These are phyloP conservation scores for Vitis rotundifolia DNA, from an alignment of 164 flowering plant species.

Conservation along the genomic window DNA sequence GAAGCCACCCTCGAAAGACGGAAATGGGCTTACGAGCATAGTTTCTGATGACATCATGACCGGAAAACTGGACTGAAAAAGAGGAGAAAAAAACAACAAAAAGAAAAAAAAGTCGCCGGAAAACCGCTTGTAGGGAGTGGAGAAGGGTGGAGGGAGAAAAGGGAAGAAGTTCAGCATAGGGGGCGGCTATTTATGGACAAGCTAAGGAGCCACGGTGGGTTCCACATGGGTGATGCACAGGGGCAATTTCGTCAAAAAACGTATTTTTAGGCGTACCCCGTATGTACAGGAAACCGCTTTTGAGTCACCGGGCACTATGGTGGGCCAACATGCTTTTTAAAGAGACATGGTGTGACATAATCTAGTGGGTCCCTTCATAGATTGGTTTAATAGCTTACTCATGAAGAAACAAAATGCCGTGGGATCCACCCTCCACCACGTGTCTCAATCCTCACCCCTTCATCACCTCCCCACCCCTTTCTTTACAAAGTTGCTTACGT, in stretches of 20 bases:
- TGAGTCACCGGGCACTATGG: constrained; percentile 63
- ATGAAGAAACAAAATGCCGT: constrained; percentile 28
- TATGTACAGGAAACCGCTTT: constrained; percentile 21
- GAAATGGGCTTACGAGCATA: constrained; percentile 18
- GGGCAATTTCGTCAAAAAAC: constrained; percentile 36
- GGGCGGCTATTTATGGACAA: constrained; percentile 45
- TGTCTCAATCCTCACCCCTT: neutral
- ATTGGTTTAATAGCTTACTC: constrained; percentile 31
- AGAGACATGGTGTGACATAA: constrained; percentile 10
- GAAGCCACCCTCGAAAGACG: constrained; percentile 37
- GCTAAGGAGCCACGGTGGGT: constrained; percentile 43
- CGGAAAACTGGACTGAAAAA: constrained; percentile 43
- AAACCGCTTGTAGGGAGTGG: constrained; percentile 12
- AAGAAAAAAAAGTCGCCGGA: neutral
- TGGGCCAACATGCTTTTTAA: constrained; percentile 26
- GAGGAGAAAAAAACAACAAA: constrained; percentile 8
- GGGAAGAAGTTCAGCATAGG: constrained; percentile 67
- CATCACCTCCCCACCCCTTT: constrained; percentile 14
- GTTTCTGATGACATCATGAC: constrained; percentile 24
- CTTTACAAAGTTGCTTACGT: constrained; percentile 9
- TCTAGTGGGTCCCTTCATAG: constrained; percentile 18
- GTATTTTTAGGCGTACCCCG: neutral
- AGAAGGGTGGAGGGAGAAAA: constrained; percentile 36
- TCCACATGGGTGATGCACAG: constrained; percentile 4
- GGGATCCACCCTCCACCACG: constrained; percentile 12